A percentile compares a stretch with the other conserved stretches of the same genome.
Evolutionary conservation across 805 yeast genomes (phyloP).

Genomic region (Metschnikowia kunwiensis): DNA sequence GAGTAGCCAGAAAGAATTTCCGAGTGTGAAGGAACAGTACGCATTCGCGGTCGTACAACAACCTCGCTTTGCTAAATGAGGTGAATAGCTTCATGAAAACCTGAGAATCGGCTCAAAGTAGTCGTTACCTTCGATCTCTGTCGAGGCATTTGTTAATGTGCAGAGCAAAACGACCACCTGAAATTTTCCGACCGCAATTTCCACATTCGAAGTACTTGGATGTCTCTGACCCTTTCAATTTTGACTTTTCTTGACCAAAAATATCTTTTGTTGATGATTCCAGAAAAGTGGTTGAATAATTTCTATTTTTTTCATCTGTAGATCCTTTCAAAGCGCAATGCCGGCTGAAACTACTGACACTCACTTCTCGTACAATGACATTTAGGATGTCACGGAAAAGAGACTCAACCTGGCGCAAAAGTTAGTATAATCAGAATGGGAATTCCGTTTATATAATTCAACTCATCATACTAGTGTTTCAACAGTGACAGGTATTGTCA

Average conservation of each 20-base stretch:
- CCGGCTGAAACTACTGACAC: constrained; percentile 11
- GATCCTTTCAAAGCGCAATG: constrained; percentile 7
- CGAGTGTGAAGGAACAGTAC: too few relatives aligned
- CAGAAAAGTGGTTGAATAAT: background rate
- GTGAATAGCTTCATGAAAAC: too few relatives aligned
- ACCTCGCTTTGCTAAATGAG: too few relatives aligned
- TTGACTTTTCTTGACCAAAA: constrained; percentile 48
- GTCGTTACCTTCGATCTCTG: constrained; percentile 6
- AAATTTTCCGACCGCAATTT: constrained; percentile 81
- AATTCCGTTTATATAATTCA: background rate
- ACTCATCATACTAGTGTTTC: constrained; percentile 15
- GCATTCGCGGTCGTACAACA: too few relatives aligned
- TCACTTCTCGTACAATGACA: constrained; percentile 31
- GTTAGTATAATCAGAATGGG: too few relatives aligned
- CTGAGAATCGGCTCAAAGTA: too few relatives aligned
- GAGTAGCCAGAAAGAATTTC: too few relatives aligned
- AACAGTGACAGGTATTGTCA: constrained; percentile 13
- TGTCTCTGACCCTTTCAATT: constrained; percentile 43
- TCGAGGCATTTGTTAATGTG: constrained; percentile 89
- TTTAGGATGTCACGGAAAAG: constrained; percentile 33
- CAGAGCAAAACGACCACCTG: constrained; percentile 89
- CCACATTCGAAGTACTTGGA: constrained; percentile 69
- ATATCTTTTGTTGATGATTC: constrained; percentile 33
- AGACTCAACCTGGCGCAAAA: constrained; percentile 41
- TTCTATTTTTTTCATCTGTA: background rate